These are phyloP conservation scores for Chaetomium olivaceum DNA, from an alignment of 2,329 filamentous ascomycete genomes.

Conservation along the genomic window DNA sequence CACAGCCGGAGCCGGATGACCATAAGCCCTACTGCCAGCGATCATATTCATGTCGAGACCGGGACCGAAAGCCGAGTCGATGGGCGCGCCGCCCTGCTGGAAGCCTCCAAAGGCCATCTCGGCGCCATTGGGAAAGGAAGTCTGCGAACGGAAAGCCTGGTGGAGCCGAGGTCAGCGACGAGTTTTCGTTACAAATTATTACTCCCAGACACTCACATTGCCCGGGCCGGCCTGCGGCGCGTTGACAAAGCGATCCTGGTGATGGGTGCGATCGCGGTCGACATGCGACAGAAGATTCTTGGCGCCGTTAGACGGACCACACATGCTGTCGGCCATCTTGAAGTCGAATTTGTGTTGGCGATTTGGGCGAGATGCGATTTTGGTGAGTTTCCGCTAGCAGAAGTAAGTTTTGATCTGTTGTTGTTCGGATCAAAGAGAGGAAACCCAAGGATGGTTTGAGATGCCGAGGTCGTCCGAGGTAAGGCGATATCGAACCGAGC, in stretches of 20 bases:
- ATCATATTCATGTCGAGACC: conserved; percentile 20
- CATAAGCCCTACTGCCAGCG: conserved; percentile 3
- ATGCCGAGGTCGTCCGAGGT: conserved; percentile 26
- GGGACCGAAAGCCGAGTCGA: conserved; percentile 15
- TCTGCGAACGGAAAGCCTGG: conserved; percentile 32
- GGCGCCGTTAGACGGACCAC: conserved; percentile 73
- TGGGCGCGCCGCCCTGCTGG: conserved; percentile 25
- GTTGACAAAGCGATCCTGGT: conserved; percentile 65
- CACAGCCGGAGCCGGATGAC: conserved; percentile 9
- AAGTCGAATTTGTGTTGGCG: conserved; percentile 8
- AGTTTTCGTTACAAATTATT: background rate
- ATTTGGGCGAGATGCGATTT: background rate
- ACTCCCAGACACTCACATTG: conserved; percentile 30
- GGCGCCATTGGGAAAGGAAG: conserved; percentile 18
- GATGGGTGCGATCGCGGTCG: conserved; percentile 66
- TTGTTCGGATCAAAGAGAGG: conserved; percentile 7
- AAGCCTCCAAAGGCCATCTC: conserved; percentile 31
- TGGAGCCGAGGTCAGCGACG: conserved; percentile 13
- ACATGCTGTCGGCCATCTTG: conserved; percentile 52
- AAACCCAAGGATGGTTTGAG: conserved; percentile 5
- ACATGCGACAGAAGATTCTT: conserved; percentile 72
- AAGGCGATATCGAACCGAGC: conserved; percentile 18
- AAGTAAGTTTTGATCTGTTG: background rate
- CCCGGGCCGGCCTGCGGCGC: conserved; percentile 25
- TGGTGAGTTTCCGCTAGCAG: background rate